phyloP scores from a whole-genome alignment of 257 asterid genomes.

The Hygrophila difformis region DNA sequence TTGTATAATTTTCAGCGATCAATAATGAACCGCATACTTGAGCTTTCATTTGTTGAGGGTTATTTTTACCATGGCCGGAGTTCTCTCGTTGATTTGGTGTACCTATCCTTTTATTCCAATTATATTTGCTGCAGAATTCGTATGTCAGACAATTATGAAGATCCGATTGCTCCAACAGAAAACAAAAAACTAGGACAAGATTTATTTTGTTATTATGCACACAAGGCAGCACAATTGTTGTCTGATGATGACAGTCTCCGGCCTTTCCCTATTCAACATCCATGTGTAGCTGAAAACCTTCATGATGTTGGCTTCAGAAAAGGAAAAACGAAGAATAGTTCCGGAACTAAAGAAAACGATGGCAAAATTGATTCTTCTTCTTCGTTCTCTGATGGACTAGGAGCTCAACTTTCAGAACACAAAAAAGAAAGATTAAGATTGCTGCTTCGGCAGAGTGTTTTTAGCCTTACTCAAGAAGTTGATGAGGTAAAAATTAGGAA shows the following conservation, averaged over 20 bases:
- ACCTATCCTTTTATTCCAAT: not conserved
- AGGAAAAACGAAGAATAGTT: conserved; percentile 16
- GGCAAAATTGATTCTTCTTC: conserved; percentile 18
- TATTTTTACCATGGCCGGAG: no score
- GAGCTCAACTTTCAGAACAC: conserved; percentile 45
- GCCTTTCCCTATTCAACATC: conserved; percentile 23
- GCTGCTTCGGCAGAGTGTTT: conserved; percentile 50
- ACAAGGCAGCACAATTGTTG: conserved; percentile 38
- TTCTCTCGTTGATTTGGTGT: no score
- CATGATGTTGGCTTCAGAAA: conserved; percentile 18
- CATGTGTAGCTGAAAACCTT: conserved; percentile 17
- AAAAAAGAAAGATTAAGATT: conserved; percentile 45
- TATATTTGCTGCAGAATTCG: conserved; percentile 30
- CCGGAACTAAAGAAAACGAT: conserved; percentile 9
- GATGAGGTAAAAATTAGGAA: conserved; percentile 49
- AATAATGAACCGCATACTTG: no score
- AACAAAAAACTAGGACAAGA: conserved; percentile 46
- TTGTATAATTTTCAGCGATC: no score
- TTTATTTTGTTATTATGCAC: conserved; percentile 49
- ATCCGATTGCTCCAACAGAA: conserved; percentile 17
- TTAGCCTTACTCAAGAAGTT: conserved; percentile 50
- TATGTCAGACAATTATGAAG: conserved; percentile 32
- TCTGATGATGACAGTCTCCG: conserved; percentile 38
- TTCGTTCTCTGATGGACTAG: conserved; percentile 47
- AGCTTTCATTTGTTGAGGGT: no score